phyloP scores from a whole-genome alignment of 2,329 filamentous ascomycete species.

The Talaromyces sp. region DNA sequence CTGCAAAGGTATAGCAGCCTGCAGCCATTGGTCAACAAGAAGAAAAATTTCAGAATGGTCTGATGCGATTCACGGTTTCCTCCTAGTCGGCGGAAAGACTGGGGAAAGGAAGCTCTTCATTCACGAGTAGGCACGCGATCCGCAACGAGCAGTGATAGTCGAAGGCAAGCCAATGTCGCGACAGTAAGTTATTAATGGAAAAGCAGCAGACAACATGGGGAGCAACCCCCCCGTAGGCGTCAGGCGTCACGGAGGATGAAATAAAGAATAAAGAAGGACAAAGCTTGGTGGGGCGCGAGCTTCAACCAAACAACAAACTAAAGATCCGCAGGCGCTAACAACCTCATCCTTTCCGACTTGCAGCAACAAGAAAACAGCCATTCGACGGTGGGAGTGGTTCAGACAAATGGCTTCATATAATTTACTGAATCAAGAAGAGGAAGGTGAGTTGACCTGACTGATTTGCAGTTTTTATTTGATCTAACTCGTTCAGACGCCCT shows the following conservation, averaged over 20 bases:
- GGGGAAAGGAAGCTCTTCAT: constrained; percentile 5
- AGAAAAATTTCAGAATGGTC: background rate
- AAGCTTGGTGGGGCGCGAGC: constrained; percentile 14
- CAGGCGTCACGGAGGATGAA: background rate
- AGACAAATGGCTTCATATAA: constrained; percentile 53
- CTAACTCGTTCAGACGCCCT: constrained; percentile 58
- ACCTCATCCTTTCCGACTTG: background rate
- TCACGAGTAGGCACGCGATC: constrained; percentile 1
- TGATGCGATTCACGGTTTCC: background rate
- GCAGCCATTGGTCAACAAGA: constrained; percentile 2
- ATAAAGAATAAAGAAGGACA: background rate
- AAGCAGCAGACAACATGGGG: background rate
- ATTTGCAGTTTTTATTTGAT: background rate
- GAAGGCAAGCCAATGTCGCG: constrained; percentile 4
- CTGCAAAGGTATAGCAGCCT: background rate
- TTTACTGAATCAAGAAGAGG: constrained; percentile 65
- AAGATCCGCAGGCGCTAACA: background rate
- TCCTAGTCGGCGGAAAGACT: constrained; percentile 9
- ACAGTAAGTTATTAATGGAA: background rate
- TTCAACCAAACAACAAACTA: constrained; percentile 1
- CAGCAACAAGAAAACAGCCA: background rate
- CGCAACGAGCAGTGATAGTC: background rate
- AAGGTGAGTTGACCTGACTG: constrained; percentile 28
- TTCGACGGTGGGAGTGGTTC: background rate
- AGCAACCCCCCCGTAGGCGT: background rate